These are phyloP conservation scores for Gnetum montanum DNA, from an alignment of 75 land plant genomes.

Conservation along the genomic window DNA sequence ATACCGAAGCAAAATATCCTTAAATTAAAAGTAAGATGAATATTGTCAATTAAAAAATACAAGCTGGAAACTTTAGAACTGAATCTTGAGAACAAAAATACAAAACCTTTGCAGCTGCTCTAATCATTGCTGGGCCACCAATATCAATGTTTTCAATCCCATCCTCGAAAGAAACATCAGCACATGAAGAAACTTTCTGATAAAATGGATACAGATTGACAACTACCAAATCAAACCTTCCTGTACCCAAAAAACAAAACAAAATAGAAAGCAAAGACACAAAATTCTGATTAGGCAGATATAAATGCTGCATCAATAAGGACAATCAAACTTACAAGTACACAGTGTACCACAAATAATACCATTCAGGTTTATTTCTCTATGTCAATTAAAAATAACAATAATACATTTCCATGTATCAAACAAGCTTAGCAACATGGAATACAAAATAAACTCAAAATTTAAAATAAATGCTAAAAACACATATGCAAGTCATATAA, in stretches of 20 bases:
- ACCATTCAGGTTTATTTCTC: too few relatives aligned
- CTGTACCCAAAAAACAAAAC: constrained; percentile 24
- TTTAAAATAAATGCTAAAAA: too few relatives aligned
- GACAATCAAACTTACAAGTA: background rate
- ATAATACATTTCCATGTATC: too few relatives aligned
- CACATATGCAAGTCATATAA: too few relatives aligned
- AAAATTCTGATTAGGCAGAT: background rate
- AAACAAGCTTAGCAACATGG: too few relatives aligned
- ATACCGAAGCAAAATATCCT: background rate
- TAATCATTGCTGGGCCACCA: constrained; percentile 97
- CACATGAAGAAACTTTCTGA: constrained; percentile 64
- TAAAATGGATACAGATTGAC: constrained; percentile 97
- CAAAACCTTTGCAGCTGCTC: constrained; percentile 96
- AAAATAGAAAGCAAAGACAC: background rate
- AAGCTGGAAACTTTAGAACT: too few relatives aligned
- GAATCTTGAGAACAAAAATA: too few relatives aligned
- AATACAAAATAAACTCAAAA: too few relatives aligned
- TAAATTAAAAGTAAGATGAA: background rate
- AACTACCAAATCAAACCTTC: constrained; percentile 91
- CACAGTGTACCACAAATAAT: background rate
- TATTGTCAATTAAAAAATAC: too few relatives aligned
- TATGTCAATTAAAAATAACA: too few relatives aligned
- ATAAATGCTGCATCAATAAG: too few relatives aligned
- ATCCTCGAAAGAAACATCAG: constrained; percentile 62
- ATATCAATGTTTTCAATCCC: constrained; percentile 98